Conservation (phyloP, 495 filamentous ascomycete genomes). For the Aspergillus haitiensis region DNA sequence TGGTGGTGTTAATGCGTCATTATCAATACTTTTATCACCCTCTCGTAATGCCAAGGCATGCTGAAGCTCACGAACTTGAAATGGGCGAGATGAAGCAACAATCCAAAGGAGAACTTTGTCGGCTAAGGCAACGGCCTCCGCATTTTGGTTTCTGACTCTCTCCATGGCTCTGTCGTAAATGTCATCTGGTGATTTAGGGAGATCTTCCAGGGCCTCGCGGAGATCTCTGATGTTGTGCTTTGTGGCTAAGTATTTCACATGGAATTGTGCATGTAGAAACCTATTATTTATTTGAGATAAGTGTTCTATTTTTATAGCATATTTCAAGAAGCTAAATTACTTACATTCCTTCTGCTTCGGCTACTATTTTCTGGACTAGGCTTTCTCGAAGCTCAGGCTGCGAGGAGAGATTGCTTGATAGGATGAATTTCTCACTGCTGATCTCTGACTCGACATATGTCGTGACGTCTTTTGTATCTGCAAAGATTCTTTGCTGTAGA, state of each 20-base stretch:
- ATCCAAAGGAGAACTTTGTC: not conserved
- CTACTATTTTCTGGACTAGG: not conserved
- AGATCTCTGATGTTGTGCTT: not conserved
- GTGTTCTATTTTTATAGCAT: not conserved
- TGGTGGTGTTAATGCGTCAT: not conserved
- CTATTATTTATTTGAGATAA: not conserved
- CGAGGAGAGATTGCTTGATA: not conserved
- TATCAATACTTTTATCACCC: not conserved
- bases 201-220: not conserved
- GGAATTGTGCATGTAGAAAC: not conserved
- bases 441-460: not conserved
- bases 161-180: not conserved
- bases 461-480: not conserved
- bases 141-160: not conserved
- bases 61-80: not conserved
- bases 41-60: not conserved
- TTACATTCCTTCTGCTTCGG: not conserved
- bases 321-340: not conserved
- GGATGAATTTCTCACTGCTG: not conserved
- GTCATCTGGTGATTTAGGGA: not conserved
- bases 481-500: not conserved
- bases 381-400: not conserved
- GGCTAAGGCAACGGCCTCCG: not conserved
- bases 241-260: not conserved
- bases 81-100: not conserved